Evolutionary conservation across 2,329 filamentous ascomycete species (phyloP), one percentile per base, ranked within the genome.

Genomic region (Trichoderma brevicompactum): DNA sequence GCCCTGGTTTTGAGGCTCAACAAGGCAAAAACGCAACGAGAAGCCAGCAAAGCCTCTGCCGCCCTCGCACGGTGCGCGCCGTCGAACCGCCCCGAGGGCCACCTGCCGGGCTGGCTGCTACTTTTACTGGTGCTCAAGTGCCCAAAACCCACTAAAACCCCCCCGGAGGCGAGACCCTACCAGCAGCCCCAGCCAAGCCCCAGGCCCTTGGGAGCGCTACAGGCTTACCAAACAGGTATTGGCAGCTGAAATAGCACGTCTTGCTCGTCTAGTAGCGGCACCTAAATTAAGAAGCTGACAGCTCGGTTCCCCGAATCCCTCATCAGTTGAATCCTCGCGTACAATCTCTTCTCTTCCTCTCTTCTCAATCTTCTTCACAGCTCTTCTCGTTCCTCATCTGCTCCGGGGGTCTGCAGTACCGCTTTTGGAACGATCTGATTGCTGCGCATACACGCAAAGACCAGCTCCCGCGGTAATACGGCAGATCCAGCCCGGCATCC

Each of bases 201-300:
- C 23, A 28, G 23, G 23, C 23, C 23, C 23, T 28, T 28, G 23
- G 23, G 23, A 28, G 23, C 23, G 23, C 23, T 28, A 28, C 23
- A 28, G 23, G 23, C 23, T 28, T 28, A 46, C 19, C 23, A 36
- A 36, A 7, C 41, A 36, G 48, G 7, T n/a, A 36, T 53, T 44
- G 59, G 59, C 59, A 62, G 59, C 59, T 62, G 59, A 62, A 44
- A 41, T 59, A 48, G 41, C 43, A 48, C 55, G 28, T 36, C 28
- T 43, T 48, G 28, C 55, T 46, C 43, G 17, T 13, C 44, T 48
- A 48, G 59, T 62, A 62, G 59, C 48, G 48, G 59, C 59, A 62
- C 59, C 48, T 62, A 62, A 53, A 62, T 53, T 62, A 62, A 62
- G 59, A 53, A 53, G 59, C 59, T 62, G 59, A 62, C 59, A 41